Conservation (phyloP, 441 rosid species). For the Erodium texanum region DNA sequence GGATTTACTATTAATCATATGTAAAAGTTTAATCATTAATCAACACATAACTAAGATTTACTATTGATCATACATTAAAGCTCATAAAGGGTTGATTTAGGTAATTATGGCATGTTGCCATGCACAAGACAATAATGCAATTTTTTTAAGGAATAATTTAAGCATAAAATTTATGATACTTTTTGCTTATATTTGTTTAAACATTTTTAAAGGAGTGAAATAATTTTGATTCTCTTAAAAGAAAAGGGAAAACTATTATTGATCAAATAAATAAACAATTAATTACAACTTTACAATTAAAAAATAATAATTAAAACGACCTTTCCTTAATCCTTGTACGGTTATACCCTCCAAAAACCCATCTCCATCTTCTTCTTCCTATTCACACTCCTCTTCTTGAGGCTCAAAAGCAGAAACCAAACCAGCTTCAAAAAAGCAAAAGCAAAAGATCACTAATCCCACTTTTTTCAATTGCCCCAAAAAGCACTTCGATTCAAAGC, state of each 20-base stretch:
- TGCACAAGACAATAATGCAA: not conserved
- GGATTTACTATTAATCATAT: too few species aligned
- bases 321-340: not conserved
- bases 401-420: constrained; percentile 9
- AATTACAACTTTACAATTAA: not conserved
- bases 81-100: too few species aligned
- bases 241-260: too few species aligned
- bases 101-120: too few species aligned
- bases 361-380: constrained; percentile 1
- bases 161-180: not conserved
- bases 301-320: not conserved
- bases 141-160: not conserved
- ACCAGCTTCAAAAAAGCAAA: not conserved
- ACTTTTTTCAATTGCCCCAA: not conserved
- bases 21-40: too few species aligned
- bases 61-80: too few species aligned
- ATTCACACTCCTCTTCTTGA: not conserved
- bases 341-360: constrained; percentile 7
- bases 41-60: too few species aligned
- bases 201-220: not conserved
- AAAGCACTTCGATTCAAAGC: constrained; percentile 15
- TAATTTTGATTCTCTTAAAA: not conserved
- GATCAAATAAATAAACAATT: not conserved
- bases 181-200: not conserved
- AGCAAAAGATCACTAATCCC: constrained; percentile 1